Evolutionary conservation across 306 rosid species (phyloP).

Genomic region (Ormosia emarginata): DNA sequence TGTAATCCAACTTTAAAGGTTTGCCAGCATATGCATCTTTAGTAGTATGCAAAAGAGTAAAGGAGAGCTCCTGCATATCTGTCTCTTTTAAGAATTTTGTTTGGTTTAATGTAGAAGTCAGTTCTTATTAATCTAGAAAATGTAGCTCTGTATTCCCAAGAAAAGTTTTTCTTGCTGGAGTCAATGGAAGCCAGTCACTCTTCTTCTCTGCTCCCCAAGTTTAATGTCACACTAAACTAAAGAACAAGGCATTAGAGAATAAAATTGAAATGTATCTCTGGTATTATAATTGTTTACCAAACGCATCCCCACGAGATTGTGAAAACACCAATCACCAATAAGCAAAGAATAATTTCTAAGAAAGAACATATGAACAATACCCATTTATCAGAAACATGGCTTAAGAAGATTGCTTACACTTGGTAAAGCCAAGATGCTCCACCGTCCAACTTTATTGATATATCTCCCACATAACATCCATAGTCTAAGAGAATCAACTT

Average conservation of each 20-base stretch:
- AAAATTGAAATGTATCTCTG: neutral
- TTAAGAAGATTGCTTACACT: slow-evolving; percentile 51
- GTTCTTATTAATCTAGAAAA: neutral
- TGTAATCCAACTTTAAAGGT: neutral
- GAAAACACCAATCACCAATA: neutral
- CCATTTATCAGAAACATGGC: slow-evolving; percentile 5
- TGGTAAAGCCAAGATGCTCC: slow-evolving; percentile 95
- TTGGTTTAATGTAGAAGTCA: neutral
- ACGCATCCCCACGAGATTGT: neutral
- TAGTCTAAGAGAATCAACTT: slow-evolving; percentile 57
- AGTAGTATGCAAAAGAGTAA: neutral
- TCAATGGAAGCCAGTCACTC: neutral
- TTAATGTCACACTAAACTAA: neutral
- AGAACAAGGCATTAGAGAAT: neutral
- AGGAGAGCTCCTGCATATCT: neutral
- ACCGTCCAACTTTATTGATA: slow-evolving; percentile 69
- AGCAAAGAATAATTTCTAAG: neutral
- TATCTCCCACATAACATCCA: slow-evolving; percentile 58
- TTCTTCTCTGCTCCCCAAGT: neutral
- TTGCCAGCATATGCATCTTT: neutral
- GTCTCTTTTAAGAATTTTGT: neutral
- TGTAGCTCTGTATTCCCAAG: neutral
- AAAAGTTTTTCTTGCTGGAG: neutral
- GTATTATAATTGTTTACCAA: neutral
- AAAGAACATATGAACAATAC: neutral